A percentile compares a stretch with the other conserved stretches of the same genome.
Conservation (phyloP, 768 basidiomycete genomes). For the Podaxis sp. region DNA sequence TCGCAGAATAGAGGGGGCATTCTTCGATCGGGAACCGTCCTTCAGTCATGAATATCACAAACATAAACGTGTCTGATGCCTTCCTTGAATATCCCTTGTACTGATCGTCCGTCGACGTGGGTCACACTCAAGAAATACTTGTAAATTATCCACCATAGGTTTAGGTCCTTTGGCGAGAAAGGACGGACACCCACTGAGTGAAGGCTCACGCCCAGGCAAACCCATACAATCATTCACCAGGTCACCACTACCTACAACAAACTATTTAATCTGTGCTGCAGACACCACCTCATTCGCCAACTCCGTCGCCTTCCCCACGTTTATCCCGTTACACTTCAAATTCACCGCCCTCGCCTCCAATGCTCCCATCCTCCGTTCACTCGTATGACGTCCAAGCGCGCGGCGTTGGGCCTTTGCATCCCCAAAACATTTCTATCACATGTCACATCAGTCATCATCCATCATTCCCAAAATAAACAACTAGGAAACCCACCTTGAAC, state of each 20-base stretch:
- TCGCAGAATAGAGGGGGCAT: no score
- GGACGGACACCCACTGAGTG: no score
- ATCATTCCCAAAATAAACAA: background rate
- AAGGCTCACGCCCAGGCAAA: no score
- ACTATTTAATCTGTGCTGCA: background rate
- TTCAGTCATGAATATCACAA: no score
- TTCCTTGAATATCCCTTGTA: no score
- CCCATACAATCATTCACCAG: no score
- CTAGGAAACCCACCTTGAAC: constrained; percentile 26
- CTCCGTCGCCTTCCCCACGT: background rate
- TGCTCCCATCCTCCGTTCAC: background rate
- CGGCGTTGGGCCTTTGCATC: background rate
- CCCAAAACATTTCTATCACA: constrained; percentile 16
- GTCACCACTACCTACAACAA: background rate
- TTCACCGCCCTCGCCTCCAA: background rate
- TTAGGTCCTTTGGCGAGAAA: no score
- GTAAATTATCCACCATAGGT: no score
- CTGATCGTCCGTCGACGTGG: no score
- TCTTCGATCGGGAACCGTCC: no score
- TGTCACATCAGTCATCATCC: background rate
- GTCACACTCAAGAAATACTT: no score
- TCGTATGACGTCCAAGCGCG: background rate
- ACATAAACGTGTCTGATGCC: no score
- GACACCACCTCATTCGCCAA: background rate
- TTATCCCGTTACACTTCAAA: background rate